phyloP scores from a whole-genome alignment of 192 early-diverging fungal genomes.

The Gonapodya sp. region DNA sequence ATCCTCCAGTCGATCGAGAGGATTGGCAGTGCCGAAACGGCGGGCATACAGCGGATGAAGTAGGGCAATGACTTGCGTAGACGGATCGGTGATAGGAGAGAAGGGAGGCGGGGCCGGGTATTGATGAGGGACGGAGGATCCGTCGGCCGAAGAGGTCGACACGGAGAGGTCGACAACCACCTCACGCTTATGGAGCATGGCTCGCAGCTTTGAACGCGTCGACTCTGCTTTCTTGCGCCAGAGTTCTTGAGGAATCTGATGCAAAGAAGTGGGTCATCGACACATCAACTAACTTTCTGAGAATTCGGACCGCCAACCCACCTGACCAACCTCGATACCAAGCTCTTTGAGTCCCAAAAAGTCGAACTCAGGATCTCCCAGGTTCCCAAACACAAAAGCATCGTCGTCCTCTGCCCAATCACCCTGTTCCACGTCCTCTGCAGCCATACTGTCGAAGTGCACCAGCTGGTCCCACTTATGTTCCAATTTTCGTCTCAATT shows the following conservation, averaged over 20 bases:
- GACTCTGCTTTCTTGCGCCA: conserved; percentile 28
- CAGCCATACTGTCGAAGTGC: conserved; percentile 15
- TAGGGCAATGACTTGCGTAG: neutral
- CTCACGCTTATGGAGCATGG: neutral
- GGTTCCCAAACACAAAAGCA: conserved; percentile 45
- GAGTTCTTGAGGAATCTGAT: conserved; percentile 38
- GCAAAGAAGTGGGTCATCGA: neutral
- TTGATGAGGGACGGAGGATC: neutral
- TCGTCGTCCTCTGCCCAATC: conserved; percentile 31
- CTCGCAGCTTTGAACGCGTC: neutral
- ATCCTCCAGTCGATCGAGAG: conserved; percentile 5
- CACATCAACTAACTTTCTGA: conserved; percentile 1
- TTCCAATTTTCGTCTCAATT: conserved; percentile 68
- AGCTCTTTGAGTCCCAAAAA: conserved; percentile 85
- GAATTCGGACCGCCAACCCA: conserved; percentile 23
- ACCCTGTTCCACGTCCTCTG: conserved; percentile 23
- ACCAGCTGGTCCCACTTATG: conserved; percentile 60
- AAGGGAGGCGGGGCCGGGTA: neutral
- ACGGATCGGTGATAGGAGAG: neutral
- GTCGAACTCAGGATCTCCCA: conserved; percentile 70
- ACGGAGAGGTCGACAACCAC: neutral
- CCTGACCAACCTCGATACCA: conserved; percentile 35
- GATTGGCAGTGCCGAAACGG: neutral
- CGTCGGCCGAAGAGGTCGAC: neutral
- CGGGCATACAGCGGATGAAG: neutral